phyloP scores from a whole-genome alignment of 345 rosid species.

The Mangifera indica region DNA sequence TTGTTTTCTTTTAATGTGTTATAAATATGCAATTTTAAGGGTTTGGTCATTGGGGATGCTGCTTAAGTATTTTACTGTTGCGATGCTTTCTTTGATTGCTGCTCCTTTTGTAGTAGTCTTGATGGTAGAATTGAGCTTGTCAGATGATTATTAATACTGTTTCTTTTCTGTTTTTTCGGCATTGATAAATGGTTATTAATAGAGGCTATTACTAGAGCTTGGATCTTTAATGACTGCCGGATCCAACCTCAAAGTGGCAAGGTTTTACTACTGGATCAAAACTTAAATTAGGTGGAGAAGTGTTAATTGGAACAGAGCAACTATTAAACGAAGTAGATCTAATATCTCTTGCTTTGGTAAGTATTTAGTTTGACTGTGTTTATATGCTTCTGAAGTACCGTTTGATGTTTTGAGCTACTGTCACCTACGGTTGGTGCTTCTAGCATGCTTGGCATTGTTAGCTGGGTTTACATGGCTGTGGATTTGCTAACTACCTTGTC shows the following conservation, averaged over 20 bases:
- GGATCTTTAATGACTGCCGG: not conserved
- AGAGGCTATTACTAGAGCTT: not conserved
- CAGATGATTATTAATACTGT: not conserved
- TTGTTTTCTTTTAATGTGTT: slow-evolving; percentile 10
- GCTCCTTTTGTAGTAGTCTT: not conserved
- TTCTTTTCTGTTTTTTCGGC: not conserved
- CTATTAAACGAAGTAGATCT: not conserved
- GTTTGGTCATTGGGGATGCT: not conserved
- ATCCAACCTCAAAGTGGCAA: no score
- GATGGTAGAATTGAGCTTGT: not conserved
- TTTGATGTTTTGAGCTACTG: not conserved
- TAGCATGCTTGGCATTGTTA: not conserved
- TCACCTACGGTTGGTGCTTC: not conserved
- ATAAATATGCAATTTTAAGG: not conserved
- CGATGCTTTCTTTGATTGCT: not conserved
- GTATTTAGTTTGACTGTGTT: not conserved
- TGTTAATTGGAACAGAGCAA: not conserved
- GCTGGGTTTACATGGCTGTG: not conserved
- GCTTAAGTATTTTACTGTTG: not conserved
- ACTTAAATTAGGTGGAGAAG: not conserved
- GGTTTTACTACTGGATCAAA: no score
- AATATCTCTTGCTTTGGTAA: not conserved
- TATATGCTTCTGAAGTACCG: not conserved
- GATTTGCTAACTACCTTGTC: not conserved
- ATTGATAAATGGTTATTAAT: not conserved